Evolutionary conservation across 1,139 yeast species (phyloP), one percentile per base, ranked within the genome.

Genomic region (Scheffersomyces segobiensis): DNA sequence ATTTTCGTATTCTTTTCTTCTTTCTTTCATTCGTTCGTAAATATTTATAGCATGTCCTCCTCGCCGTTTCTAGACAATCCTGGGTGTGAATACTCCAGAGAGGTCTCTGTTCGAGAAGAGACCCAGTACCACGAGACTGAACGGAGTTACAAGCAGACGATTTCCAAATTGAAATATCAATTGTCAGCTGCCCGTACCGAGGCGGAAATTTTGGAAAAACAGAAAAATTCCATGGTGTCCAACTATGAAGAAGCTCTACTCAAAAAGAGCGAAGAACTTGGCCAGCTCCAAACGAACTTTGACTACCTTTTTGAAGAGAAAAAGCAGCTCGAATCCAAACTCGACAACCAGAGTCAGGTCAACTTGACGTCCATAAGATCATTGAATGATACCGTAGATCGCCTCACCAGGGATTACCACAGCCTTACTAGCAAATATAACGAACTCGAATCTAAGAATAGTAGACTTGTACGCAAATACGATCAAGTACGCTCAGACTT

Each of bases 231-330:
- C 21, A 62, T 75, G 47, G 62, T 67, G 12, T 60, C 69, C 55
- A 65, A 73, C 59, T 72, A 72, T 62, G 78, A 80, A 62, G 63
- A 68, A 50, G 59, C 72, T 53, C 53, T 82, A 26, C 59, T 66
- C 18, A 66, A 68, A 50, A 79, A 80, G 62, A 74, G 71, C 59
- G 73, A 73, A 53, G 76, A 73, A 55, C 65, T 72, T 53, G 68
- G 68, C 26, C 68, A 71, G 24, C 69, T 88, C 39, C 84, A 86
- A 63, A 76, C 77, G 50, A 86, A 88, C 63, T 79, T 90, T 47
- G 78, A 84, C 46, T 87, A 78, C 57, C 84, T 89, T 59, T 77
- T 86, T 56, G 78, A 81, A 52, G 85, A 87, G 64, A 80, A 88
- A 49, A 78, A 81, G 54, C 82, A 85, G 54, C 70, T 88, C 50